phyloP scores from a whole-genome alignment of 2,329 filamentous ascomycete species.

The Cladophialophora chaetospira region DNA sequence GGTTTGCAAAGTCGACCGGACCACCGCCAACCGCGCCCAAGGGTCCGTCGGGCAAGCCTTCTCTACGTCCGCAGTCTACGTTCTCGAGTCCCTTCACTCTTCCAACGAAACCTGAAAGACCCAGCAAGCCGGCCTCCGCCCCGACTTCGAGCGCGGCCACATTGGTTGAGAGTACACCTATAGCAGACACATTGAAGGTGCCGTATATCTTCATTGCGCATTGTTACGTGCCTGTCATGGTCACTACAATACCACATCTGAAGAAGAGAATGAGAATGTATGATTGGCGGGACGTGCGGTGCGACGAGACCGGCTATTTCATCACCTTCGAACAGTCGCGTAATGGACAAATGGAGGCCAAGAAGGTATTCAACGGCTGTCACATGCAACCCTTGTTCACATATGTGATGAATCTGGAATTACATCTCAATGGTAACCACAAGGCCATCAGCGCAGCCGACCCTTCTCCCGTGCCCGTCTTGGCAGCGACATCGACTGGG shows the following conservation, averaged over 20 bases:
- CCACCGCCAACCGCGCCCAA: conserved; percentile 84
- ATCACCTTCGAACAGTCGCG: conserved; percentile 82
- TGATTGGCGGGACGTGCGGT: conserved; percentile 75
- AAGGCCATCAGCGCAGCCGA: conserved; percentile 57
- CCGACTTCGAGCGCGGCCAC: not conserved
- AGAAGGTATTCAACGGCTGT: conserved; percentile 75
- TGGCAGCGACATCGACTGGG: conserved; percentile 11
- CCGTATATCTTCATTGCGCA: conserved; percentile 92
- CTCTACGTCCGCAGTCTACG: conserved; percentile 37
- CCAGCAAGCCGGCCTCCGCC: conserved; percentile 40
- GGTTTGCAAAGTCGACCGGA: conserved; percentile 54
- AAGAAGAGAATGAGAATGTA: conserved; percentile 86
- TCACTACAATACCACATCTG: conserved; percentile 83
- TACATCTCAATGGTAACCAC: conserved; percentile 68
- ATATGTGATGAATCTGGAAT: conserved; percentile 89
- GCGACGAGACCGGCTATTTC: conserved; percentile 86
- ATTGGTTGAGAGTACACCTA: conserved; percentile 65
- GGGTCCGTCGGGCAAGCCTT: conserved; percentile 68
- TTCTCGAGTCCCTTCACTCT: conserved; percentile 37
- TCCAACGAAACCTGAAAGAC: conserved; percentile 22
- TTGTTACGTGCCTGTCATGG: conserved; percentile 81
- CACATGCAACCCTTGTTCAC: conserved; percentile 86
- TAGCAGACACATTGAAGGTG: conserved; percentile 70
- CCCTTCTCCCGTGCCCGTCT: conserved; percentile 7
- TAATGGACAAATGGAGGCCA: conserved; percentile 75